Conservation (phyloP, 75 land plant species). For the Chamaecyparis obtusa region DNA sequence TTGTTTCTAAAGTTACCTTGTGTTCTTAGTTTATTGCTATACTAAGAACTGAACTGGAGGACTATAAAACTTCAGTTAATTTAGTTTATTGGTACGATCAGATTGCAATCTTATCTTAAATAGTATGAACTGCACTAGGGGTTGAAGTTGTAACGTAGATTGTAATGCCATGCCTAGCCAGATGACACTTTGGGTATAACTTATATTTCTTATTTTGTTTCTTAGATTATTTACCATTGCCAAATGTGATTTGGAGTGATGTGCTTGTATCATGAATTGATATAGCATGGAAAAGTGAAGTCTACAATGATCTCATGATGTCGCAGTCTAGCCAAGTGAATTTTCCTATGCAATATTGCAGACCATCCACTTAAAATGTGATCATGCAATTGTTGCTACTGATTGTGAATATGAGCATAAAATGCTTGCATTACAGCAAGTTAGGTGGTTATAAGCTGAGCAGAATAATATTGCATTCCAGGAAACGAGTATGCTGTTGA, state of each 20-base stretch:
- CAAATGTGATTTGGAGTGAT: background rate
- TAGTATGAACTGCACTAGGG: background rate
- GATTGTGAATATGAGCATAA: background rate
- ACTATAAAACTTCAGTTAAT: background rate
- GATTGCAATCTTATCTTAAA: background rate
- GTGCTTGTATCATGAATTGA: background rate
- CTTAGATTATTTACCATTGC: background rate
- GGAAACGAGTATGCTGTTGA: background rate
- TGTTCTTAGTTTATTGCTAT: background rate
- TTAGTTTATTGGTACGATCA: background rate
- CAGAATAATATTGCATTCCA: background rate
- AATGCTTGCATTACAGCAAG: background rate
- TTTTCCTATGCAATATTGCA: background rate
- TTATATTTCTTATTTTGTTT: too few relatives aligned
- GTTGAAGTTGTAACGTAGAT: background rate
- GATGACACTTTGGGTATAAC: background rate
- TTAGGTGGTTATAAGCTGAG: too few relatives aligned
- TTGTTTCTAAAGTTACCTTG: background rate
- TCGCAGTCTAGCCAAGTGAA: background rate
- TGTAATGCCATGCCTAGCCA: background rate
- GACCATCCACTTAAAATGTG: background rate
- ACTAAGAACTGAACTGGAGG: background rate
- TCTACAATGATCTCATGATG: background rate
- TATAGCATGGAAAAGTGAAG: background rate
- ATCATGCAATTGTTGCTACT: background rate